Percentiles rank a stretch among this genome's conserved stretches.
These are phyloP conservation scores for Nemania abortiva DNA, from an alignment of 2,329 filamentous ascomycete genomes.

Conservation along the genomic window DNA sequence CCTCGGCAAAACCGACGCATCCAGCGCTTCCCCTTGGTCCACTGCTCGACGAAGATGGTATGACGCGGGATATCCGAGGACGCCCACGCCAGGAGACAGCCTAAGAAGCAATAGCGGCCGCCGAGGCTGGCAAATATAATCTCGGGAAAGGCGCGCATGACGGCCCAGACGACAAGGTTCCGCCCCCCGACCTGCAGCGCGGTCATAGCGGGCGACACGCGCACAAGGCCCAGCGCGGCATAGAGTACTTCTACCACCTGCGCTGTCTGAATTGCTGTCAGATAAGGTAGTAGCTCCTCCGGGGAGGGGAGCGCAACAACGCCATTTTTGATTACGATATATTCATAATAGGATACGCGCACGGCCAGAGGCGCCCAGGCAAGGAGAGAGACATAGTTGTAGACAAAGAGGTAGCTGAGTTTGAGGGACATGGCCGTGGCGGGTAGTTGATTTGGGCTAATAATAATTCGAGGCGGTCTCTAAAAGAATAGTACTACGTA, in stretches of 20 bases:
- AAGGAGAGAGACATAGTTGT: constrained; percentile 40
- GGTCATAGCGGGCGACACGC: constrained; percentile 73
- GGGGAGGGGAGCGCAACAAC: no score
- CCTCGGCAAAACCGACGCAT: constrained; percentile 69
- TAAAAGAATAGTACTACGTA: not conserved
- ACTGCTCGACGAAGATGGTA: constrained; percentile 72
- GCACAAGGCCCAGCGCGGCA: constrained; percentile 69
- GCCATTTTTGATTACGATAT: not conserved
- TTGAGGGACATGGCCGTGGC: constrained; percentile 13
- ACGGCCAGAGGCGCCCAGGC: constrained; percentile 36
- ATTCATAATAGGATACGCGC: not conserved
- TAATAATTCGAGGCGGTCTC: not conserved
- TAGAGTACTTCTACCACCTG: constrained; percentile 73
- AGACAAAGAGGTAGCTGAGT: constrained; percentile 37
- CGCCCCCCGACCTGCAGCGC: constrained; percentile 75
- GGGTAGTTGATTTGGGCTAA: not conserved
- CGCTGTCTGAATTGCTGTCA: constrained; percentile 59
- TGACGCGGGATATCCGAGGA: constrained; percentile 77
- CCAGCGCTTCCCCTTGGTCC: constrained; percentile 60
- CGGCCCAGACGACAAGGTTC: constrained; percentile 74
- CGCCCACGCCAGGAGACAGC: constrained; percentile 74
- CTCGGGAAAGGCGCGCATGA: constrained; percentile 65
- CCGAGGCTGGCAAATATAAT: constrained; percentile 45
- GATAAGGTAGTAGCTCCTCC: constrained; percentile 17
- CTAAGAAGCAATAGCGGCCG: constrained; percentile 59